A percentile compares a stretch with the other conserved stretches of the same genome.
phyloP scores from a whole-genome alignment of 1,284 basidiomycete species.

The Moesziomyces aphidis region DNA sequence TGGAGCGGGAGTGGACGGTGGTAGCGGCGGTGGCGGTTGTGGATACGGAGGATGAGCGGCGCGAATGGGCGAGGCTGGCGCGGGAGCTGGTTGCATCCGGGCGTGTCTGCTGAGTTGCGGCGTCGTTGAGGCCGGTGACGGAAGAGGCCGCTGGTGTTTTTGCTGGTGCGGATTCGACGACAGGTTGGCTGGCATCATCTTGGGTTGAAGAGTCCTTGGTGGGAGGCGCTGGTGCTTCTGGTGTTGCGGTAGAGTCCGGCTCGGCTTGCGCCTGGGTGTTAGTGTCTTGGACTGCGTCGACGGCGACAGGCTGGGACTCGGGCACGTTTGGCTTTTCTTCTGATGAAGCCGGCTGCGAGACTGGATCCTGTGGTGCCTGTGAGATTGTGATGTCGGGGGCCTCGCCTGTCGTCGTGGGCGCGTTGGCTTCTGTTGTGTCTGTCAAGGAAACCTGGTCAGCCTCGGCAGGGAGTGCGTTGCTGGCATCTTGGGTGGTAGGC shows the following conservation, averaged over 20 bases:
- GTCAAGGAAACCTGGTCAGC: neutral
- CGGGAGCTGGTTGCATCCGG: conserved; percentile 25
- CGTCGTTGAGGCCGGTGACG: neutral
- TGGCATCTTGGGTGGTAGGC: neutral
- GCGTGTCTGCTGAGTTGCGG: conserved; percentile 2
- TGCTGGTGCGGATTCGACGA: neutral
- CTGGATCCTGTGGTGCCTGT: conserved; percentile 8
- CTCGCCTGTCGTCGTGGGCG: neutral
- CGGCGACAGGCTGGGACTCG: neutral
- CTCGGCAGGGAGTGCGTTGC: neutral
- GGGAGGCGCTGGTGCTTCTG: conserved; percentile 19
- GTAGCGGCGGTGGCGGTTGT: conserved; percentile 44
- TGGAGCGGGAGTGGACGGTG: conserved; percentile 50
- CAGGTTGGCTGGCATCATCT: conserved; percentile 12
- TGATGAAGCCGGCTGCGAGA: neutral
- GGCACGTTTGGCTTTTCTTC: neutral
- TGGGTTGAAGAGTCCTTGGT: conserved; percentile 15
- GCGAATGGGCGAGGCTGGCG: conserved; percentile 31
- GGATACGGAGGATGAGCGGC: conserved; percentile 46
- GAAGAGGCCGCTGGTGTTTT: conserved; percentile 4
- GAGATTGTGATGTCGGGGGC: conserved; percentile 21
- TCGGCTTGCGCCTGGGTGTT: conserved; percentile 1
- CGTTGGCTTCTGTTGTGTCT: conserved; percentile 1
- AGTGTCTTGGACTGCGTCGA: neutral
- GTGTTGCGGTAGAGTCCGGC: neutral